Conservation (phyloP, 768 basidiomycete genomes). For the Psilocybe cyanescens region DNA sequence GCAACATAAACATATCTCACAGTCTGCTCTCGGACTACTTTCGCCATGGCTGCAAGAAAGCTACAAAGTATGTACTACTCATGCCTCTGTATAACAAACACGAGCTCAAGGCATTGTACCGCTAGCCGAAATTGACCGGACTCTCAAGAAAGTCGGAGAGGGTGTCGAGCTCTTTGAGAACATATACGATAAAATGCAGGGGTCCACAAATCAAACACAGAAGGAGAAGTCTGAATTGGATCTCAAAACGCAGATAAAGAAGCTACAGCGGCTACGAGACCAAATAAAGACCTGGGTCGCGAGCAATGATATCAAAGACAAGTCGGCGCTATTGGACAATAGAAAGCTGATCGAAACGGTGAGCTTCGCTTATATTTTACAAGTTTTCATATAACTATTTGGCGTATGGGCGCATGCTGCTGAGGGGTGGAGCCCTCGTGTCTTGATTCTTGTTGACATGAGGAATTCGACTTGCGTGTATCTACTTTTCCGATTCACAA, state of each 20-base stretch:
- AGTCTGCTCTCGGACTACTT: constrained; percentile 18
- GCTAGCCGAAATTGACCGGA: constrained; percentile 97
- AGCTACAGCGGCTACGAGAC: constrained; percentile 95
- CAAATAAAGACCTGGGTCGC: constrained; percentile 99
- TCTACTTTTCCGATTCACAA: constrained; percentile 21
- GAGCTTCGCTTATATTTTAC: constrained; percentile 36
- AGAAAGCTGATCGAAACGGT: constrained; percentile 97
- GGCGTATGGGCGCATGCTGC: constrained; percentile 11
- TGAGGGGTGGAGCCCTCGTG: constrained; percentile 17
- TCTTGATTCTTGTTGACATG: constrained; percentile 14
- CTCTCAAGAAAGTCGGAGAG: constrained; percentile 94
- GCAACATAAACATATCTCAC: constrained; percentile 15
- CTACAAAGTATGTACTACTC: constrained; percentile 67
- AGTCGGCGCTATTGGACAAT: constrained; percentile 89
- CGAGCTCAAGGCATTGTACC: constrained; percentile 6
- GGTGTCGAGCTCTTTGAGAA: constrained; percentile 95
- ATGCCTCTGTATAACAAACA: background rate
- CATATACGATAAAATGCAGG: constrained; percentile 98
- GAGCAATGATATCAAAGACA: constrained; percentile 99
- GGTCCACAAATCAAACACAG: constrained; percentile 84
- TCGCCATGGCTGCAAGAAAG: constrained; percentile 86
- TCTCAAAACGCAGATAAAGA: constrained; percentile 92
- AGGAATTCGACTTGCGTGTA: constrained; percentile 15
- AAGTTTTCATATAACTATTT: constrained; percentile 1
- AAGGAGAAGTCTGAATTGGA: constrained; percentile 57